Conservation (phyloP, 495 filamentous ascomycete genomes). For the Hyaloscypha bicolor region DNA sequence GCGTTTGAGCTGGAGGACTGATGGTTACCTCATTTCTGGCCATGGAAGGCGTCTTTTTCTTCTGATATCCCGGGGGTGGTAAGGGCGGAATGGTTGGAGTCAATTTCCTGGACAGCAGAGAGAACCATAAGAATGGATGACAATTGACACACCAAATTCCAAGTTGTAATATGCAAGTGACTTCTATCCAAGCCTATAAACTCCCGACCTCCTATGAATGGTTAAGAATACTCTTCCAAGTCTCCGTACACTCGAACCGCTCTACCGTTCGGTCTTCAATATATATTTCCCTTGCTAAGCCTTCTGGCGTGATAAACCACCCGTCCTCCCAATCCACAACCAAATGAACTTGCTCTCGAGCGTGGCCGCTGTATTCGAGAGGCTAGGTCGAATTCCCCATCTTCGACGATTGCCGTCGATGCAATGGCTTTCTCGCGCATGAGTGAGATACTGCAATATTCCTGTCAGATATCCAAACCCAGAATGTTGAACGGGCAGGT, state of each 20-base stretch:
- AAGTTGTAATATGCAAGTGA: not conserved
- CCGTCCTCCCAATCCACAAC: constrained; percentile 19
- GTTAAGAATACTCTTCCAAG: not conserved
- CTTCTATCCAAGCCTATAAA: not conserved
- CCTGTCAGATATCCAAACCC: not conserved
- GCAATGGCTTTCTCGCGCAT: constrained; percentile 33
- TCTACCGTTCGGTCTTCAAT: not conserved
- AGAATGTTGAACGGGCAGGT: not conserved
- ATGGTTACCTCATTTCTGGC: no score
- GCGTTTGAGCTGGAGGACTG: no score
- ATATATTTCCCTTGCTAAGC: constrained; percentile 17
- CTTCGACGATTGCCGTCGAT: constrained; percentile 25
- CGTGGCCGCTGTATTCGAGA: not conserved
- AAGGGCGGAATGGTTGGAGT: no score
- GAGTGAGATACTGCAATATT: constrained; percentile 23
- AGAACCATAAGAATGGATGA: no score
- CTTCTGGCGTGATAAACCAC: constrained; percentile 19
- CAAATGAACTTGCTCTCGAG: constrained; percentile 12
- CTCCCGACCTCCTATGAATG: not conserved
- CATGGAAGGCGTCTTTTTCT: no score
- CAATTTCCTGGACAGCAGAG: no score
- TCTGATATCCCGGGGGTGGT: no score
- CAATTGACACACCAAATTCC: not conserved
- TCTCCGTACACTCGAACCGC: not conserved
- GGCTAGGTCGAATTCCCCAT: constrained; percentile 15